Evolutionary conservation across 129 eudicot genomes (phyloP).

Genomic region (Kitagawia praeruptora): DNA sequence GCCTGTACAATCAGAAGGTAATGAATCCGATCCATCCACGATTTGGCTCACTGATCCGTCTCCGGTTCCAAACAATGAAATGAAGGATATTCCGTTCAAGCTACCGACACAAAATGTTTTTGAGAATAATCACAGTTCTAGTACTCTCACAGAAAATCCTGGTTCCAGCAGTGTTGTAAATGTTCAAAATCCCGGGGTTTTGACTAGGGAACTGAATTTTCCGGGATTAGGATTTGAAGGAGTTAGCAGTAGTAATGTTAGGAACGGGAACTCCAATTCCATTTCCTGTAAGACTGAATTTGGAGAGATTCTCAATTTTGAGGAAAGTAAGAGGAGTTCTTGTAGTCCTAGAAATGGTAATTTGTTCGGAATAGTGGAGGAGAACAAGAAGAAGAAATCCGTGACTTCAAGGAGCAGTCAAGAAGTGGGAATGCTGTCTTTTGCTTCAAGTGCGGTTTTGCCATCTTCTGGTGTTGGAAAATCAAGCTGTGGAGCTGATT

Average conservation of each 20-base stretch:
- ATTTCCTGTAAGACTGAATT: conserved; percentile 55
- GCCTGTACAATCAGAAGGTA: conserved; percentile 12
- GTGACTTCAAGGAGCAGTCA: conserved; percentile 38
- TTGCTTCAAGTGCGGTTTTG: conserved; percentile 45
- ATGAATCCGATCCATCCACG: conserved; percentile 42
- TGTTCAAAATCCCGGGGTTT: conserved; percentile 22
- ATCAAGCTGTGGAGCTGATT: conserved; percentile 49
- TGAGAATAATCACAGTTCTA: conserved; percentile 37
- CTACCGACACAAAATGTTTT: conserved; percentile 14
- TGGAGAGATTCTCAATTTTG: conserved; percentile 61
- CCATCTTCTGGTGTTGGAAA: conserved; percentile 38
- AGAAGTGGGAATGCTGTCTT: conserved; percentile 64
- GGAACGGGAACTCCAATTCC: conserved; percentile 17
- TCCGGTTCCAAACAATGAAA: conserved; percentile 10
- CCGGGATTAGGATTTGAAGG: conserved; percentile 38
- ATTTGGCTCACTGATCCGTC: conserved; percentile 51
- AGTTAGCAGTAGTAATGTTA: conserved; percentile 15
- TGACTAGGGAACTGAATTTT: conserved; percentile 57
- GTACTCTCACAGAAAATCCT: conserved; percentile 35
- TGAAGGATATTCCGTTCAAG: conserved; percentile 18
- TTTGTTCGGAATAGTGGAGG: conserved; percentile 28
- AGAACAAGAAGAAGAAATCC: conserved; percentile 37
- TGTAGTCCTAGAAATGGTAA: conserved; percentile 21
- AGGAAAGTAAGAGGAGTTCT: conserved; percentile 40
- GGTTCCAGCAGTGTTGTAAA: conserved; percentile 15